Evolutionary conservation across 495 filamentous ascomycete genomes (phyloP), one percentile per base, ranked within the genome.

Genomic region (Podospora bellae-mahoneyi): DNA sequence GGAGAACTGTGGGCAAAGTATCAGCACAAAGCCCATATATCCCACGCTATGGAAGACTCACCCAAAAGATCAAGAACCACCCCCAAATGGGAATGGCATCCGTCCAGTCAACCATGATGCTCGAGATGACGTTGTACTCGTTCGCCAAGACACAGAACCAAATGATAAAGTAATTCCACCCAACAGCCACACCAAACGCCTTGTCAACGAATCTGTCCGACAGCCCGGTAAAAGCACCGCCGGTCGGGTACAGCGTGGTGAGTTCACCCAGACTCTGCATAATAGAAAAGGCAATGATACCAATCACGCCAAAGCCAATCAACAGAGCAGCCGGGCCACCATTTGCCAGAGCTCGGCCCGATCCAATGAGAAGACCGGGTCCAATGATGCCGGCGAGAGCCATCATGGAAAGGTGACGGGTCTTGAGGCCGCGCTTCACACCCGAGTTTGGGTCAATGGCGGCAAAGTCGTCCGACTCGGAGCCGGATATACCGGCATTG

Each of bases 151-250:
- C 83, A 20, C 82, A 76, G 68, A 85, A 78, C 90, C 90, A 92
- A 67, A 84, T 82, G 66, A 91, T 84, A 71, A 87, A 88, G 71
- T 92, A 92, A 71, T 91, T 88, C 89, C 90, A 92, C 32, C 92
- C 92, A 70, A 96, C 92, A 53, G 92, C 90, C 68, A 93, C 93
- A 48, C 91, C 92, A 78, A 93, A 87, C 55, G 89, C 89, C 58
- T 89, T 87, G 74, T 92, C 89, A 64, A 92, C 85, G 69, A 93
- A 88, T 53, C 90, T 85, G 65, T 90, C 82, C 27, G 89, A 89
- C 55, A 92, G 88, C 44, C 87, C 77, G 15, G 80, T 82, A 66
- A 86, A 81, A 18, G 85, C 79, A 56, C 84, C 90, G 48, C 88
- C 88, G 59, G 87, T 83, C 10, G 90, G 90, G 69, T 89, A 92